Base-by-base conservation (phyloP, 306 rosid genomes). In the Astragalus membranaceus region DNA sequence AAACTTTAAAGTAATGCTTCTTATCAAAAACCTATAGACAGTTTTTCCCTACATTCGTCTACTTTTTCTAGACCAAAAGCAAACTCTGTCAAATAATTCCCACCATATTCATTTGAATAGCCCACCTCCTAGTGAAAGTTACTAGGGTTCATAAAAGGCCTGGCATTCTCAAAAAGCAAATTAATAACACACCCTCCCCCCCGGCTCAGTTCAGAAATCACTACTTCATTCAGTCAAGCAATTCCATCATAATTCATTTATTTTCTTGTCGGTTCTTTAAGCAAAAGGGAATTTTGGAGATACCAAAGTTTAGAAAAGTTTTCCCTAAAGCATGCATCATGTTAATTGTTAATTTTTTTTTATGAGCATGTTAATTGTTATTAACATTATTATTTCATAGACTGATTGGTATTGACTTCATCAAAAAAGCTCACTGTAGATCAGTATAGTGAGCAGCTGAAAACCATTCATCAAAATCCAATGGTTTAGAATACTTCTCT, bases 61-160 rank as follows among this genome's bases (percentile, higher is more conserved):
- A 33, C 16, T 36, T 50, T 42, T 8, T 32, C 29, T 66, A 35
- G 44, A 66, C 64, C 6, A n/a, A n/a, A n/a, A n/a, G n/a, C n/a
- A n/a, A 62, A 30, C 67, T 43, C 72, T 10, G 14, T 8, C 61
- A 64, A 67, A 32, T 53, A 56, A 35, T 33, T 29, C 20, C 65
- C 52, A 42, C 11, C 59, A 48, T 3, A 10, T 49, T n/a, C 10
- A 49, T 29, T 14, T 12, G 26, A 59, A 44, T 67, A 69, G 11
- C 39, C 73, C 49, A 79, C 58, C 69, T 56, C 49, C 72, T 44
- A 46, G 49, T 30, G 26, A 70, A 12, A 80, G 35, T 33, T 80
- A 51, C 49, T n/a, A 23, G 20, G 37, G 36, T 60, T 43, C 42
- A 67, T 15, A 59, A 13, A 70, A 32, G 64, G 16, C 37, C 14